A percentile compares a stretch with the other conserved stretches of the same genome.
These are phyloP conservation scores for Geotrichum carabidarum DNA, from an alignment of 1,139 yeast genomes.

Conservation along the genomic window DNA sequence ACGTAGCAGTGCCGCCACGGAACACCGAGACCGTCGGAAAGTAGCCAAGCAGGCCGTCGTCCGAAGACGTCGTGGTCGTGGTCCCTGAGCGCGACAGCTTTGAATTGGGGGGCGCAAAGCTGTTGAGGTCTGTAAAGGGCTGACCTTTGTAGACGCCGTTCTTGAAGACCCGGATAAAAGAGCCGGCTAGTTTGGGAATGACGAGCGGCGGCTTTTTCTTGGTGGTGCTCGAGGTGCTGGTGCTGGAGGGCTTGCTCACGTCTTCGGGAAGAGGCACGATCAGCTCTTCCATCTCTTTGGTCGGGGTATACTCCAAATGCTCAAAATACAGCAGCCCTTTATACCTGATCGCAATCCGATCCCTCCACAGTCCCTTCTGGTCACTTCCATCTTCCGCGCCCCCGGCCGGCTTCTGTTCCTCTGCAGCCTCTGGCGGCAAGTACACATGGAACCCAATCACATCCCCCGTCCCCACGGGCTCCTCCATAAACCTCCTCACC, in stretches of 20 bases:
- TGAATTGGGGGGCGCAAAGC: constrained; percentile 74
- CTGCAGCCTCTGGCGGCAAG: constrained; percentile 45
- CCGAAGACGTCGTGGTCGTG: constrained; percentile 30
- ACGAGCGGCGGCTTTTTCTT: constrained; percentile 25
- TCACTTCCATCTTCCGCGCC: constrained; percentile 9
- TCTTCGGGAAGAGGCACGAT: constrained; percentile 22
- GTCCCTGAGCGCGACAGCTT: constrained; percentile 25
- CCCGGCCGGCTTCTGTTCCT: background rate
- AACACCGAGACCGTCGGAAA: constrained; percentile 86
- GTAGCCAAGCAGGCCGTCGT: constrained; percentile 85
- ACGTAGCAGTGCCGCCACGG: constrained; percentile 67
- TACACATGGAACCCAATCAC: constrained; percentile 73
- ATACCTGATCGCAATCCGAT: constrained; percentile 82
- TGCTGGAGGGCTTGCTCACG: constrained; percentile 32
- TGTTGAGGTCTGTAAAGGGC: constrained; percentile 62
- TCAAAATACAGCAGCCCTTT: constrained; percentile 77
- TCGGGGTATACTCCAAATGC: constrained; percentile 74
- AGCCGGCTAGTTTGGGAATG: constrained; percentile 45
- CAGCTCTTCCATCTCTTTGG: constrained; percentile 58
- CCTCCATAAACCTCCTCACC: constrained; percentile 50
- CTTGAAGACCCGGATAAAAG: constrained; percentile 61
- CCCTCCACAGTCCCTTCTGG: constrained; percentile 49
- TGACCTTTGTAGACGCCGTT: constrained; percentile 68
- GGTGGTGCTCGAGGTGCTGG: constrained; percentile 32
- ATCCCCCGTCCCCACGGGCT: constrained; percentile 68